Evolutionary conservation across 2,329 filamentous ascomycete genomes (phyloP).

Genomic region (Hypoxylon sp.): DNA sequence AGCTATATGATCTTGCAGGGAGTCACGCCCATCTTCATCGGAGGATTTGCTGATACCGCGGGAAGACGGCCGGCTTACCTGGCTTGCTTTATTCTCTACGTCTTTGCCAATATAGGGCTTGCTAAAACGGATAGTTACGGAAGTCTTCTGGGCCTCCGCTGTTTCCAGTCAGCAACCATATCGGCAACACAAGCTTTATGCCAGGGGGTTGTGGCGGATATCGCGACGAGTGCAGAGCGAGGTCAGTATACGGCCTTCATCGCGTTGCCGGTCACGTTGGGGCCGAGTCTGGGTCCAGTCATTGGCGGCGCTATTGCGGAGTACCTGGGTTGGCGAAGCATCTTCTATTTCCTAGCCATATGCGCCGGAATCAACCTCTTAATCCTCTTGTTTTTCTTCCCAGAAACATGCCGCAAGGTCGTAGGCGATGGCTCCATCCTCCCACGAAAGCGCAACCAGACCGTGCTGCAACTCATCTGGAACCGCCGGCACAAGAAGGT

Average conservation of each 20-base stretch:
- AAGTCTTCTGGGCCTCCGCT: conserved; percentile 62
- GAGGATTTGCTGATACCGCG: conserved; percentile 61
- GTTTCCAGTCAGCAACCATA: conserved; percentile 65
- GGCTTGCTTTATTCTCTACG: conserved; percentile 61
- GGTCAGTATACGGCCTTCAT: conserved; percentile 66
- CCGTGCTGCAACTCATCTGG: conserved; percentile 47
- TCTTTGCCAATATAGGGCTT: conserved; percentile 60
- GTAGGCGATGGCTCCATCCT: conserved; percentile 73
- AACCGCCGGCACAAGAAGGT: conserved; percentile 43
- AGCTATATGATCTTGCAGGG: conserved; percentile 66
- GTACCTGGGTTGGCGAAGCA: conserved; percentile 73
- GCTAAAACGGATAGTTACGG: conserved; percentile 59
- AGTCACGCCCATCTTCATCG: conserved; percentile 65
- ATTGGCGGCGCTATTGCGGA: conserved; percentile 66
- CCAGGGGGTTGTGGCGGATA: conserved; percentile 68
- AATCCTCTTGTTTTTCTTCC: conserved; percentile 67
- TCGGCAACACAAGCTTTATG: conserved; percentile 68
- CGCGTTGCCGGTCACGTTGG: conserved; percentile 59
- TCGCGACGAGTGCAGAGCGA: conserved; percentile 68
- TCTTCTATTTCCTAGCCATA: conserved; percentile 77
- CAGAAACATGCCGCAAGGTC: conserved; percentile 70
- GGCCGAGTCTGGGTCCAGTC: conserved; percentile 58
- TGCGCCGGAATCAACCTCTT: conserved; percentile 63
- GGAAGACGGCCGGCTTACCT: conserved; percentile 64
- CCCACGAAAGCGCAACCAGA: conserved; percentile 66